Evolutionary conservation across 2,329 filamentous ascomycete species (phyloP), one percentile per base, ranked within the genome.

Genomic region (Triangularia setosa): DNA sequence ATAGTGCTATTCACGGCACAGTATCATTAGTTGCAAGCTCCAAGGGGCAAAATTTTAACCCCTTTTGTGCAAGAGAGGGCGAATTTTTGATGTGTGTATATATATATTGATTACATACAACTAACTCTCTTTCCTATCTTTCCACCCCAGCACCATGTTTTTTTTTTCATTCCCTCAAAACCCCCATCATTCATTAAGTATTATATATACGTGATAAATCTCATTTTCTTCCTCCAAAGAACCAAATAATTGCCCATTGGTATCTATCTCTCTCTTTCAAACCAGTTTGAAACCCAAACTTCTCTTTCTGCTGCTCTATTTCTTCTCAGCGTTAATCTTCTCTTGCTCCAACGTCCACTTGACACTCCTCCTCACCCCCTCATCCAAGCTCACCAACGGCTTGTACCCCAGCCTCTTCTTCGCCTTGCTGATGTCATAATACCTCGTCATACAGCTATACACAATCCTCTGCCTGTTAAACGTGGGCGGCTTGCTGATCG

Each of bases 391-490:
- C 60, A 90, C 87, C 61, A 91, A 76, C 2, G 90, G 90, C 74
- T 78, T 75, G 76, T 93, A 93, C 2, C 88, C 88, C 62, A 93
- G 78, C 69, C 90, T 80, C 70, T 75, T 80, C 81, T 87, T 90
- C 63, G 90, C 90, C 83, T 93, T 93, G 65, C 80, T 79, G 73
- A 92, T 92, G 77, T 87, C 87, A 77, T 90, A 92, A 78, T 92
- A 93, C 64, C 90, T 82, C 64, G 87, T 90, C 87, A 92, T 90
- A 74, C 84, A 88, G 73, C 86, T 87, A 75, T 89, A 91, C 69
- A 84, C 79, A 66, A 90, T 84, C 63, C 84, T 79, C 77, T 85
- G 81, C 70, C 82, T 80, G 71, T 79, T 88, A 70, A 89, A 83
- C 18, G 82, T 87, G 1, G 85, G 80, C 40, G 79, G 79, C 74